Evolutionary conservation across 1,139 yeast genomes (phyloP), one percentile per base, ranked within the genome.

Genomic region (Suhomyces terraborum): DNA sequence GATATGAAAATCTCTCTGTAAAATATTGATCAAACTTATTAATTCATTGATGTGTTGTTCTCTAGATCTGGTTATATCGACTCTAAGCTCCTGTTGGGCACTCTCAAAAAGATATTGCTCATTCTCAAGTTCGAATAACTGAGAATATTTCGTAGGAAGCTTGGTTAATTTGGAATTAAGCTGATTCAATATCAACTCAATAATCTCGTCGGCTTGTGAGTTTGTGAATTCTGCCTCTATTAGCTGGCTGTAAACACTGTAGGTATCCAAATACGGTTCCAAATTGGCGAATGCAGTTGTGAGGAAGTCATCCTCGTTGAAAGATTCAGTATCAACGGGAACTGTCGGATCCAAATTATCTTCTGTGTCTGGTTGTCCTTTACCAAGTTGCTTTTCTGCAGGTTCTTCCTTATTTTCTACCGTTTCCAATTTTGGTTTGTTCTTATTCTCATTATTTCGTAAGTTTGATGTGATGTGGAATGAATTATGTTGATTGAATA

Each of bases 81-180:
- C 88, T 38, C 86, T 64, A 31, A 93, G 67, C 59, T 93, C 98
- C 43, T 93, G 85, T 51, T 89, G 88, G 0, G 97, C 96, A 34
- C 97, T 95, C 58, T 89, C 94, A 62, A 89, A 91, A 21, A 93
- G 67, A 59, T 93, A 93, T 18, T 80, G 77, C 54, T 89, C 96
- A 55, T 89, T 91, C 48, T 88, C 96, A 13, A 88, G 69, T 50
- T 88, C 95, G 49, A 79, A 79, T 19, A 67, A 66, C 26, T 88
- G 87, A 7, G 88, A 73, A 54, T 79, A 80, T 46, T 76, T 77
- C 2, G 76, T 73, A 25, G 80, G 73, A 32, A 86, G 67, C 53
- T 79, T 77, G 6, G 76, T 67, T 40, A 89, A 69, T 42, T 84
- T 77, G 14, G 73, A 56, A 43, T 79, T 75, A 41, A 84, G 57